These are phyloP conservation scores for Lolium rigidum DNA, from an alignment of 176 grass and related monocot genomes.

Conservation along the genomic window DNA sequence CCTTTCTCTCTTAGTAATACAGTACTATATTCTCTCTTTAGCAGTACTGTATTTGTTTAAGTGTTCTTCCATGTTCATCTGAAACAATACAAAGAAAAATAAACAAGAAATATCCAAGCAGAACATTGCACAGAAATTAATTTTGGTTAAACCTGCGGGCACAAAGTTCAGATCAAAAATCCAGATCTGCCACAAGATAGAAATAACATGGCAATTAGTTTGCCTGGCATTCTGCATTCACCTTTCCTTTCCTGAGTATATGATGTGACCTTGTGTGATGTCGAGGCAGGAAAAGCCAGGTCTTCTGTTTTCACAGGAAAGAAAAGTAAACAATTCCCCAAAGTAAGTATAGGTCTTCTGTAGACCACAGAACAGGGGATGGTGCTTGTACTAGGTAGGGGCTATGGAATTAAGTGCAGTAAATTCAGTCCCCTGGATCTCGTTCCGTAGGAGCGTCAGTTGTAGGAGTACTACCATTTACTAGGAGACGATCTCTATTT, in stretches of 20 bases:
- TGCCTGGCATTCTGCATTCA: not conserved
- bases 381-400: not conserved
- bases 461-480: not conserved
- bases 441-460: not conserved
- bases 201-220: not conserved
- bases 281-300: not conserved
- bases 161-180: not conserved
- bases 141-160: not conserved
- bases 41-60: not conserved
- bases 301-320: not conserved
- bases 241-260: not conserved
- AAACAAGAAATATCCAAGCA: not conserved
- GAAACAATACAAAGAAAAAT: not conserved
- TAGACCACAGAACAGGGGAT: slow-evolving; percentile 1
- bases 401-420: not conserved
- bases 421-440: not conserved
- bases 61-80: not conserved
- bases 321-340: not conserved
- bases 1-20: not conserved
- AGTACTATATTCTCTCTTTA: not conserved
- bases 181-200: not conserved
- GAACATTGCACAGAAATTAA: not conserved
- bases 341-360: too few species aligned
- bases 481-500: not conserved
- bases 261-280: not conserved